These are phyloP conservation scores for Mycena kentingensis DNA, from an alignment of 768 basidiomycete genomes.

Conservation along the genomic window DNA sequence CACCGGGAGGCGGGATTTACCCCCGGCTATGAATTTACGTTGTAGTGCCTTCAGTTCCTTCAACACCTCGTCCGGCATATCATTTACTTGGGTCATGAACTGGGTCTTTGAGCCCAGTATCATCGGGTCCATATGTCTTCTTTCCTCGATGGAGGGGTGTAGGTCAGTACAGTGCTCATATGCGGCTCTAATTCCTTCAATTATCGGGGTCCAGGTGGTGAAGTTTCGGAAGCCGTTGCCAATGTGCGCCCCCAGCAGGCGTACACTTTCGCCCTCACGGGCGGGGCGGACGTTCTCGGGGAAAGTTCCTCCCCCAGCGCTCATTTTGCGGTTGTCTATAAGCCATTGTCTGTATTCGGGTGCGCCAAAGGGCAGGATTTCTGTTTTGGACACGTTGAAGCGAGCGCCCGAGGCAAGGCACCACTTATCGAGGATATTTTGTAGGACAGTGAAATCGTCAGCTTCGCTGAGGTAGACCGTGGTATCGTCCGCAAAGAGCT, in stretches of 20 bases:
- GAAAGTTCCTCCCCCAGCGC: no score
- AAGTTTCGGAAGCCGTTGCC: constrained; percentile 1
- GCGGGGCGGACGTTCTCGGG: background rate
- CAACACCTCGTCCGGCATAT: background rate
- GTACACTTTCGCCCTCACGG: no score
- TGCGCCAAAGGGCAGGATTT: constrained; percentile 29
- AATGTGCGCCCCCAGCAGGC: background rate
- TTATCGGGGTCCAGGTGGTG: constrained; percentile 2
- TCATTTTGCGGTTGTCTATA: background rate
- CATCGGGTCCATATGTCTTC: background rate
- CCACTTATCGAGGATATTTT: constrained; percentile 22
- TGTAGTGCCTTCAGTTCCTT: constrained; percentile 3
- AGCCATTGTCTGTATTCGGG: constrained; percentile 9
- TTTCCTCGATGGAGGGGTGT: background rate
- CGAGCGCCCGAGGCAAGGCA: constrained; percentile 27
- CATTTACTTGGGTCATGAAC: no score
- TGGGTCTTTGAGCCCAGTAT: background rate
- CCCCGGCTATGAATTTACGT: background rate
- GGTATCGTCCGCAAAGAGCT: no score
- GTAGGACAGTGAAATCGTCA: background rate
- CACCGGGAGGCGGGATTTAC: no score
- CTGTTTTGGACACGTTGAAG: constrained; percentile 32
- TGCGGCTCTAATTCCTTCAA: constrained; percentile 6
- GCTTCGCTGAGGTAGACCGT: no score
- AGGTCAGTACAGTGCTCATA: background rate